Conservation (phyloP, 495 filamentous ascomycete species). For the Tuber brumale region DNA sequence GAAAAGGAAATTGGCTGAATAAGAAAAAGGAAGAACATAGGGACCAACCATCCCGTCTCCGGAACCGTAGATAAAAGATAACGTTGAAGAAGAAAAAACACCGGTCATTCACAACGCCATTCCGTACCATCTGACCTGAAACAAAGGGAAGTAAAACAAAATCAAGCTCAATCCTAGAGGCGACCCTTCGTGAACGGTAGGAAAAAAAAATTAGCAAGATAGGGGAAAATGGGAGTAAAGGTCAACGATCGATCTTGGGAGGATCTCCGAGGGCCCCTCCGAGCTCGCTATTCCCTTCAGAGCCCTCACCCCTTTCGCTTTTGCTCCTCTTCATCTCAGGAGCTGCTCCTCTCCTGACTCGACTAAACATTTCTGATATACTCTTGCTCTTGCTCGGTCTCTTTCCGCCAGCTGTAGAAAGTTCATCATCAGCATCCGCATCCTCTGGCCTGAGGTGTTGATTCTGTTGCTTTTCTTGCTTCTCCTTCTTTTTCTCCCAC, state of each 20-base stretch:
- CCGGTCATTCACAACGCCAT: conserved; percentile 34
- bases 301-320: conserved; percentile 31
- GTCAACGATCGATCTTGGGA: conserved; percentile 6
- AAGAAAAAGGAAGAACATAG: conserved; percentile 10
- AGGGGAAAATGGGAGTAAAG: conserved; percentile 17
- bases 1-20: conserved; percentile 10
- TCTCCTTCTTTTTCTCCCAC: conserved; percentile 41
- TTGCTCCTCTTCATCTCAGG: conserved; percentile 42
- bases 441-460: conserved; percentile 35
- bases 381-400: conserved; percentile 40
- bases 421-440: conserved; percentile 41
- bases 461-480: conserved; percentile 25
- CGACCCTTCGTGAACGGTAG: conserved; percentile 13
- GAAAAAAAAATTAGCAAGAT: conserved; percentile 17
- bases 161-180: conserved; percentile 21
- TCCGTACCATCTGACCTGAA: conserved; percentile 25
- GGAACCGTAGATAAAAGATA: conserved; percentile 26
- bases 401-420: conserved; percentile 34
- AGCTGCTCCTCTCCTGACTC: conserved; percentile 30
- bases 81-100: conserved; percentile 12
- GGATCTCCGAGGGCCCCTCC: background rate
- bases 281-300: conserved; percentile 10
- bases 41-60: conserved; percentile 21
- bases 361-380: conserved; percentile 39
- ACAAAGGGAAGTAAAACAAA: conserved; percentile 23